Evolutionary conservation across 768 basidiomycete genomes (phyloP).

Genomic region (Mycena venus): DNA sequence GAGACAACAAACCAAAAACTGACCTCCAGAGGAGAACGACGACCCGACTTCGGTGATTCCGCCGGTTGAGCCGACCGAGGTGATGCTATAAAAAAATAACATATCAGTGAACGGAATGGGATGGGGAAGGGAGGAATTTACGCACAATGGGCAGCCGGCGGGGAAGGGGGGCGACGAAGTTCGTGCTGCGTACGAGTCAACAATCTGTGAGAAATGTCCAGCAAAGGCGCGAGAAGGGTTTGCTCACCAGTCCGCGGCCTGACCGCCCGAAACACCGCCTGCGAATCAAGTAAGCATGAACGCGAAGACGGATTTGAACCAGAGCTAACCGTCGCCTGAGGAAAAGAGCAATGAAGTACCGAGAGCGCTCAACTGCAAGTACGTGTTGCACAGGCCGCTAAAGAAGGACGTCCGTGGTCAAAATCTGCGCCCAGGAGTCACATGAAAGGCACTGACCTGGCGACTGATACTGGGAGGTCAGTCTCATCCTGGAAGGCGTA

Average conservation of each 20-base stretch:
- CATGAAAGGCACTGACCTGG: neutral
- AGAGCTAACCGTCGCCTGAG: slow-evolving; percentile 33
- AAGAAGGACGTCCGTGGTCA: neutral
- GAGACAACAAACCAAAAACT: neutral
- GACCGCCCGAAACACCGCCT: slow-evolving; percentile 16
- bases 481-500: slow-evolving; percentile 44
- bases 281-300: neutral
- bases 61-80: slow-evolving; percentile 15
- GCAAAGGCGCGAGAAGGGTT: too few relatives aligned
- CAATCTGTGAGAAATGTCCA: too few relatives aligned
- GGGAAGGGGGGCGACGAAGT: neutral
- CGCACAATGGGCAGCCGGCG: too few relatives aligned
- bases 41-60: slow-evolving; percentile 53
- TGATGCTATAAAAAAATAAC: neutral
- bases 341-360: slow-evolving; percentile 31
- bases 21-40: slow-evolving; percentile 61
- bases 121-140: too few relatives aligned
- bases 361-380: slow-evolving; percentile 43
- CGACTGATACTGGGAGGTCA: slow-evolving; percentile 37
- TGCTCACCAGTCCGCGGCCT: neutral
- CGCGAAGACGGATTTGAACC: neutral
- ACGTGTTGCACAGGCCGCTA: slow-evolving; percentile 40
- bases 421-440: neutral
- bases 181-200: too few relatives aligned
- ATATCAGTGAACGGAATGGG: too few relatives aligned